Percentiles rank a stretch among this genome's conserved stretches.
Evolutionary conservation across 129 eudicot species (phyloP).

Genomic region (Heracleum sosnowskyi): DNA sequence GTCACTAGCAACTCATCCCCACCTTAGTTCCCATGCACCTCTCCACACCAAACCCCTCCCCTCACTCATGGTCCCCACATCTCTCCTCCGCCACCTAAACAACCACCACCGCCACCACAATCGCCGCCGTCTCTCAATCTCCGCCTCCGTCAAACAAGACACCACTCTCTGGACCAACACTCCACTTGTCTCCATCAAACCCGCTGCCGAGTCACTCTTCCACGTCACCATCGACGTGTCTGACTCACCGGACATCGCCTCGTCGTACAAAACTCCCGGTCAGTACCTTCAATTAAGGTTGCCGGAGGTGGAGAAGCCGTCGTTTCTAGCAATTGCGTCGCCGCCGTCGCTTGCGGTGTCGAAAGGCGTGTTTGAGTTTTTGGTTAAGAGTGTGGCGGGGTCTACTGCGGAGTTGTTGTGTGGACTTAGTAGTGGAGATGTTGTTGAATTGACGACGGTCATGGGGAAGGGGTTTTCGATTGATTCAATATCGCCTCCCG

Average conservation of each 20-base stretch:
- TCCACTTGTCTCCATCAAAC: constrained; percentile 48
- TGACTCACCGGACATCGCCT: constrained; percentile 47
- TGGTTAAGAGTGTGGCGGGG: constrained; percentile 65
- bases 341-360: constrained; percentile 53
- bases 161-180: constrained; percentile 54
- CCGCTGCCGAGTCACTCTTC: constrained; percentile 84
- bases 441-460: constrained; percentile 58
- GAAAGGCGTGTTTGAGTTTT: constrained; percentile 66
- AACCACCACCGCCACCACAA: constrained; percentile 25
- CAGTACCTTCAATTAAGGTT: constrained; percentile 84
- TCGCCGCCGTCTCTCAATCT: constrained; percentile 37
- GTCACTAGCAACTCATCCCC: constrained; percentile 27
- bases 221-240: constrained; percentile 79
- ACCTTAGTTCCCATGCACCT: constrained; percentile 53
- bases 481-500: constrained; percentile 60
- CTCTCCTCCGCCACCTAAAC: constrained; percentile 45
- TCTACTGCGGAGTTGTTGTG: constrained; percentile 89
- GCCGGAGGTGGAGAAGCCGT: constrained; percentile 45
- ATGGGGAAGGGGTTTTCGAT: constrained; percentile 72
- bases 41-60: constrained; percentile 25
- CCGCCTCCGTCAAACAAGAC: constrained; percentile 68
- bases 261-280: constrained; percentile 61
- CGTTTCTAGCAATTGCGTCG: constrained; percentile 85
- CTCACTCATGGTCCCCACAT: constrained; percentile 47
- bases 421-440: constrained; percentile 59